Percentiles rank a stretch among this genome's conserved stretches.
Evolutionary conservation across 2,329 filamentous ascomycete species (phyloP).

Genomic region (Geosmithia putterillii): DNA sequence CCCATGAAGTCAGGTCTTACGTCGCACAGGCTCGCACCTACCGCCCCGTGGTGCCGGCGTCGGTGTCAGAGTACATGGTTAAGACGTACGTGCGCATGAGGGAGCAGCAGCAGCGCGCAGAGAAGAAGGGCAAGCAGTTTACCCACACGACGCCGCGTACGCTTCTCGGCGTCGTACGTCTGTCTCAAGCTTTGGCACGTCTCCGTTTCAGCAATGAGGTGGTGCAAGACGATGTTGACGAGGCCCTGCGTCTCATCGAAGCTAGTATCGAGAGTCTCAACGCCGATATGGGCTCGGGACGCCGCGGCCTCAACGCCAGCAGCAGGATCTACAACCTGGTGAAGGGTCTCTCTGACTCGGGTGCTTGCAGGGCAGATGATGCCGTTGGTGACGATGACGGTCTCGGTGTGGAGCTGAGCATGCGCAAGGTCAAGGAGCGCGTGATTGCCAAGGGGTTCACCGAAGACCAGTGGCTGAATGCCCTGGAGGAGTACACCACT

Average conservation of each 20-base stretch:
- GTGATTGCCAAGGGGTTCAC: conserved; percentile 96
- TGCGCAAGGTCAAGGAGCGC: conserved; percentile 79
- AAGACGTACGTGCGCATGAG: conserved; percentile 94
- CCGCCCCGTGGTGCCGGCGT: conserved; percentile 73
- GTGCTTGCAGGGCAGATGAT: conserved; percentile 68
- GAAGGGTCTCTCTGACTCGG: conserved; percentile 73
- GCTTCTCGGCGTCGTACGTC: conserved; percentile 79
- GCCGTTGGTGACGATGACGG: conserved; percentile 39
- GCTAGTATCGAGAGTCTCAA: conserved; percentile 88
- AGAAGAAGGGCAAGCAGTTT: conserved; percentile 84
- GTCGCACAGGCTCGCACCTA: conserved; percentile 85
- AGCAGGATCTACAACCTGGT: conserved; percentile 94
- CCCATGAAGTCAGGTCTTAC: conserved; percentile 90
- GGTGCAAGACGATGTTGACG: conserved; percentile 86
- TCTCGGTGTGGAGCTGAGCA: conserved; percentile 57
- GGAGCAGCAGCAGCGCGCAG: conserved; percentile 81
- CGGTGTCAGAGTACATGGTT: conserved; percentile 90
- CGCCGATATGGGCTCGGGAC: conserved; percentile 47
- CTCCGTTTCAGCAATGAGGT: conserved; percentile 80
- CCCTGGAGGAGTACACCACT: conserved; percentile 79
- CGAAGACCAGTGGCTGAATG: conserved; percentile 76
- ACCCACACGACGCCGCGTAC: conserved; percentile 91
- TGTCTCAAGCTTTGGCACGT: conserved; percentile 86
- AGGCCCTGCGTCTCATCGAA: conserved; percentile 81
- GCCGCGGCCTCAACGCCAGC: conserved; percentile 65